Evolutionary conservation across 2,329 filamentous ascomycete genomes (phyloP).

Genomic region (Aureobasidium lini): DNA sequence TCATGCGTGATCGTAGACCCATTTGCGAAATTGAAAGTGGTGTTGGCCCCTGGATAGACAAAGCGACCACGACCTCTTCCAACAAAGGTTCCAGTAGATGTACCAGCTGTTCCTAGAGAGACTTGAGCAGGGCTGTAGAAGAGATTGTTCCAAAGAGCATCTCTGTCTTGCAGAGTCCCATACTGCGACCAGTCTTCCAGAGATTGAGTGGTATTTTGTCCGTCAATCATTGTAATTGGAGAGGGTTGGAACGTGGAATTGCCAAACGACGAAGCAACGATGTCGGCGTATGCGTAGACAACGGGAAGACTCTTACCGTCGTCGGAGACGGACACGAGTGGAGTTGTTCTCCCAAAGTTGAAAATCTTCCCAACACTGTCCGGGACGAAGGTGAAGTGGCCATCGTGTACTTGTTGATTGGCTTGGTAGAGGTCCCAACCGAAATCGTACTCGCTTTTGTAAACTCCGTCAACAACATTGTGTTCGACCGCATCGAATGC

Average conservation of each 20-base stretch:
- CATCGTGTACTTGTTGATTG: constrained; percentile 53
- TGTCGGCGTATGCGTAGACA: constrained; percentile 47
- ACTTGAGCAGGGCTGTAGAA: constrained; percentile 41
- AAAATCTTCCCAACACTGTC: constrained; percentile 47
- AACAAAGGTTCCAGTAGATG: constrained; percentile 37
- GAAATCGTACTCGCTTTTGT: constrained; percentile 38
- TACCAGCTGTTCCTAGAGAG: constrained; percentile 32
- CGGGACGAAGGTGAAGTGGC: constrained; percentile 53
- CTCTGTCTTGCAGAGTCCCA: constrained; percentile 21
- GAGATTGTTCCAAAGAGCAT: constrained; percentile 49
- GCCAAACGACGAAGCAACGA: constrained; percentile 35
- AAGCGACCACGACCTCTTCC: constrained; percentile 37
- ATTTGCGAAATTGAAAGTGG: constrained; percentile 39
- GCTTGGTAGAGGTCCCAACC: constrained; percentile 46
- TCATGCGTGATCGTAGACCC: constrained; percentile 33
- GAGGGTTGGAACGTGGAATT: constrained; percentile 39
- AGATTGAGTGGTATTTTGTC: constrained; percentile 36
- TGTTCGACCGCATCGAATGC: constrained; percentile 32
- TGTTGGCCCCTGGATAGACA: constrained; percentile 37
- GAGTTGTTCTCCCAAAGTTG: constrained; percentile 41
- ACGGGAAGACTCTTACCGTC: constrained; percentile 54
- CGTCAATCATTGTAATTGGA: constrained; percentile 50
- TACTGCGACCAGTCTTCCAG: not conserved
- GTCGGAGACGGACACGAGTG: constrained; percentile 52
- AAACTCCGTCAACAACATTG: constrained; percentile 31